These are phyloP conservation scores for Nyctanthes arbortristis DNA, from an alignment of 257 asterid species.

Conservation along the genomic window DNA sequence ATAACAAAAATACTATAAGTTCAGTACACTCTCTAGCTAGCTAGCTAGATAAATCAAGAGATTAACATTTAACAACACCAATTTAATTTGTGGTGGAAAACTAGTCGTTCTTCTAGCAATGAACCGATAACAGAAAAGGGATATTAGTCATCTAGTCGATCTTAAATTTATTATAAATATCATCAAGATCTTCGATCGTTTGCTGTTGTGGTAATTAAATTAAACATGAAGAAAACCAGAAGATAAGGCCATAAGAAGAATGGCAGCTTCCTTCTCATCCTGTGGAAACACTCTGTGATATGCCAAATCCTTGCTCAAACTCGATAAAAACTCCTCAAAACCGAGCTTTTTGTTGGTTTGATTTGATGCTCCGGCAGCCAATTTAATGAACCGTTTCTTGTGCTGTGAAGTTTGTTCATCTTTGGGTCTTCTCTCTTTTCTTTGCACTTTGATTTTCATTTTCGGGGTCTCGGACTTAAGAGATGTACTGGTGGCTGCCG, in stretches of 20 bases:
- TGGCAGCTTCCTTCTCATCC: conserved; percentile 6
- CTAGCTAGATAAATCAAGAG: too few species aligned
- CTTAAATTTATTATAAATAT: too few species aligned
- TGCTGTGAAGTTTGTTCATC: conserved; percentile 34
- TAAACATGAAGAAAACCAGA: not conserved
- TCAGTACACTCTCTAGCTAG: too few species aligned
- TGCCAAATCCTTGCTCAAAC: not conserved
- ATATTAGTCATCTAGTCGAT: too few species aligned
- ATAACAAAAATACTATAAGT: too few species aligned
- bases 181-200: too few species aligned
- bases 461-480: conserved; percentile 24
- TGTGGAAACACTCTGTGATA: conserved; percentile 1
- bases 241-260: conserved; percentile 8
- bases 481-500: conserved; percentile 24
- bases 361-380: conserved; percentile 27
- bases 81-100: too few species aligned
- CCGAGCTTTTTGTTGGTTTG: conserved; percentile 36
- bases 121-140: too few species aligned
- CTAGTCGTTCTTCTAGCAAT: too few species aligned
- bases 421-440: conserved; percentile 40
- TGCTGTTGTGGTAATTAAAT: not conserved
- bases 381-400: conserved; percentile 66
- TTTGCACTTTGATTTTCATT: conserved; percentile 57
- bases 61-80: too few species aligned
- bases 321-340: conserved; percentile 51